Evolutionary conservation across 495 filamentous ascomycete genomes (phyloP).

Genomic region (Viridothelium virens): DNA sequence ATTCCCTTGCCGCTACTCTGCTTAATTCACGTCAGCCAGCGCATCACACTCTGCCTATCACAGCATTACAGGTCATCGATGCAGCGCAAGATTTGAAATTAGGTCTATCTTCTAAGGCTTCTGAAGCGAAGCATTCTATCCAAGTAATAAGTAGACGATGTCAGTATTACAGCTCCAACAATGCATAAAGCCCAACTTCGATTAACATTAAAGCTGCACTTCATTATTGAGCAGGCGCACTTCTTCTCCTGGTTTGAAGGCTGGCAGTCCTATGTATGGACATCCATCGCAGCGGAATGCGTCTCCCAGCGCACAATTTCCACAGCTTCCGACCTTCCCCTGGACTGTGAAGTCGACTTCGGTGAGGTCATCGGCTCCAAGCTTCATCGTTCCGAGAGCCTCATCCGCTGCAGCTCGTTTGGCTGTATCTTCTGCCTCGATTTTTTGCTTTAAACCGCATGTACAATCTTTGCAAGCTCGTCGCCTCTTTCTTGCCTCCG

Average conservation of each 20-base stretch:
- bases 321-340: conserved; percentile 89
- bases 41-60: neutral
- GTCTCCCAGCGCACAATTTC: conserved; percentile 87
- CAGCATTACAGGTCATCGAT: neutral
- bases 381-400: conserved; percentile 58
- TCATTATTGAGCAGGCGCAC: conserved; percentile 77
- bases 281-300: conserved; percentile 77
- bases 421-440: conserved; percentile 73
- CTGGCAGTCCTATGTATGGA: conserved; percentile 85
- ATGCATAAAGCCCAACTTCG: neutral
- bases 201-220: conserved; percentile 59
- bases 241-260: conserved; percentile 95
- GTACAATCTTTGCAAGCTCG: conserved; percentile 97
- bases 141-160: neutral
- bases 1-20: neutral
- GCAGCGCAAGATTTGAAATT: neutral
- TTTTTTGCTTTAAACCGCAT: conserved; percentile 71
- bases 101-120: neutral
- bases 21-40: neutral
- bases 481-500: conserved; percentile 74
- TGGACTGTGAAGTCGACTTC: conserved; percentile 94
- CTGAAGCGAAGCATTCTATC: conserved; percentile 1
- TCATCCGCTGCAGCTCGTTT: conserved; percentile 56
- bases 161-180: neutral
- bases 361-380: conserved; percentile 67